Percentiles rank a stretch among this genome's conserved stretches.
phyloP scores from a whole-genome alignment of 805 yeast species.

The Kodamaea neixiangensis region DNA sequence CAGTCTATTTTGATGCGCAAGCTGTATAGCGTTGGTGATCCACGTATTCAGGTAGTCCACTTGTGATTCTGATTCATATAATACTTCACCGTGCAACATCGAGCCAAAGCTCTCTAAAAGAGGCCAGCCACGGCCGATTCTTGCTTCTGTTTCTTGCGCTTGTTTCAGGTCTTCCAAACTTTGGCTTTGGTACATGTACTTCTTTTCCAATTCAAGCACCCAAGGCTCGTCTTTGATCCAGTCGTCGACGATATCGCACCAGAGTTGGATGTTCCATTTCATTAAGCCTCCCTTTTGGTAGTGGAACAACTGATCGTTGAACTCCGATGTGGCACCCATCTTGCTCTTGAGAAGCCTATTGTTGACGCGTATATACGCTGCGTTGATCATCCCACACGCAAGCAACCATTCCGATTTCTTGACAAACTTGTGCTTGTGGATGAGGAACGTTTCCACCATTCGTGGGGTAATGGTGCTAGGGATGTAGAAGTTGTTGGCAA shows the following conservation, averaged over 20 bases:
- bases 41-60: conserved; percentile 33
- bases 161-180: conserved; percentile 20
- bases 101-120: conserved; percentile 32
- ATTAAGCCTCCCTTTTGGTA: conserved; percentile 56
- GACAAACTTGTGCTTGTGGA: conserved; percentile 51
- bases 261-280: conserved; percentile 50
- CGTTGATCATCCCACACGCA: conserved; percentile 64
- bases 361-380: conserved; percentile 58
- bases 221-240: conserved; percentile 60
- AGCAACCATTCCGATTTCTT: conserved; percentile 66
- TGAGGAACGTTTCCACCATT: conserved; percentile 51
- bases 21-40: conserved; percentile 18
- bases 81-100: conserved; percentile 35
- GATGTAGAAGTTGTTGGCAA: conserved; percentile 66
- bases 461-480: conserved; percentile 53
- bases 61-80: conserved; percentile 33
- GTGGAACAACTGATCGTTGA: conserved; percentile 52
- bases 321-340: conserved; percentile 50
- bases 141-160: conserved; percentile 29
- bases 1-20: neutral
- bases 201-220: conserved; percentile 55
- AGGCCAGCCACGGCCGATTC: conserved; percentile 35
- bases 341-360: conserved; percentile 45
- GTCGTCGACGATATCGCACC: conserved; percentile 55
- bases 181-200: conserved; percentile 38